These are phyloP conservation scores for Boletus huronensis DNA, from an alignment of 768 basidiomycete genomes.

Conservation along the genomic window DNA sequence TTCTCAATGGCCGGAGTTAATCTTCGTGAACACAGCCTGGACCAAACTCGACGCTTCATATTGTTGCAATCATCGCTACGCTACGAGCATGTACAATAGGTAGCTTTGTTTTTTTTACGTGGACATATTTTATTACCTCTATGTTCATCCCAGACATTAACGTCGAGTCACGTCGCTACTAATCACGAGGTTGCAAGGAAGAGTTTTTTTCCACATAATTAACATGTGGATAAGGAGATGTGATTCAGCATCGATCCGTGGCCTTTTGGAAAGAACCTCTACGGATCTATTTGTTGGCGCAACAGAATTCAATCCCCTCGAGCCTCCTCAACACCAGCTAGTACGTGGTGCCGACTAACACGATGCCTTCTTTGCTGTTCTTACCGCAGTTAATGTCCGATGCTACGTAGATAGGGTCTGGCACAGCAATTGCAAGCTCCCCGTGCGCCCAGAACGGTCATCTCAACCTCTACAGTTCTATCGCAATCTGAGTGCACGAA, in stretches of 20 bases:
- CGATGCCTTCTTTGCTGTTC: background rate
- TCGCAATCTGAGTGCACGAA: background rate
- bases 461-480: background rate
- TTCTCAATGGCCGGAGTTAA: slow-evolving; percentile 6
- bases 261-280: background rate
- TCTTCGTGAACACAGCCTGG: background rate
- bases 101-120: slow-evolving; percentile 20
- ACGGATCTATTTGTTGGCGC: background rate
- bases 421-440: background rate
- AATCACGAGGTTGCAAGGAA: slow-evolving; percentile 16
- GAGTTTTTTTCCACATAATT: slow-evolving; percentile 8
- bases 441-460: background rate
- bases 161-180: slow-evolving; percentile 12
- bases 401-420: background rate
- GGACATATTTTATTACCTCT: slow-evolving; percentile 29
- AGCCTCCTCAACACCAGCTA: background rate
- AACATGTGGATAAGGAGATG: slow-evolving; percentile 5
- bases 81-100: slow-evolving; percentile 13
- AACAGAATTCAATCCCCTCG: background rate
- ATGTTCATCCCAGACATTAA: slow-evolving; percentile 21
- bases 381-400: background rate
- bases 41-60: slow-evolving; percentile 1
- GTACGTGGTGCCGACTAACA: slow-evolving; percentile 2
- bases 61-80: slow-evolving; percentile 5
- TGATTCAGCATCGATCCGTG: background rate